Evolutionary conservation across 2,329 filamentous ascomycete species (phyloP).

Genomic region (Monilinia laxa): DNA sequence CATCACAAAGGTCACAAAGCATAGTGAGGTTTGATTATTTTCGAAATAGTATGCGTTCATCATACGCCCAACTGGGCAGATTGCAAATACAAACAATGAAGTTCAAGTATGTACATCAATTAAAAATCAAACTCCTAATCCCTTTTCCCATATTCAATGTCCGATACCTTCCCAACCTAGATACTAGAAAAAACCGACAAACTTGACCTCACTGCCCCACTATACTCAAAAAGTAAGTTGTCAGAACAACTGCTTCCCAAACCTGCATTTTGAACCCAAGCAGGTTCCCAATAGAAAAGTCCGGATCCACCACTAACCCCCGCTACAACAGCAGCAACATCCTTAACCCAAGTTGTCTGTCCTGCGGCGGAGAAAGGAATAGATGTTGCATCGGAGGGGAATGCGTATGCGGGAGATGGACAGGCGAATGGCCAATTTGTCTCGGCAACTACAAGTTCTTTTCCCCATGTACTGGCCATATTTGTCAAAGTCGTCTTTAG

Average conservation of each 20-base stretch:
- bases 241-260: slow-evolving; percentile 65
- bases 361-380: slow-evolving; percentile 65
- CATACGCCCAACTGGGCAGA: too few species aligned
- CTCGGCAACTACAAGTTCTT: slow-evolving; percentile 68
- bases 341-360: slow-evolving; percentile 60
- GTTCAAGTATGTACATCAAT: slow-evolving; percentile 2
- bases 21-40: neutral
- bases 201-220: slow-evolving; percentile 56
- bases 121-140: neutral
- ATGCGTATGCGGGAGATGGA: slow-evolving; percentile 55
- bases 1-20: neutral
- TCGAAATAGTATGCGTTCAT: neutral
- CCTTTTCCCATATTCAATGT: neutral
- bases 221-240: slow-evolving; percentile 60
- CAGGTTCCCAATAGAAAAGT: slow-evolving; percentile 73
- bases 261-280: slow-evolving; percentile 64
- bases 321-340: slow-evolving; percentile 56
- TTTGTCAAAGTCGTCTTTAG: slow-evolving; percentile 57
- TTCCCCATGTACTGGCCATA: slow-evolving; percentile 61
- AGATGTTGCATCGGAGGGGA: slow-evolving; percentile 57
- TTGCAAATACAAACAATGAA: slow-evolving; percentile 1
- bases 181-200: slow-evolving; percentile 51
- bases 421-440: slow-evolving; percentile 69
- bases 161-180: neutral
- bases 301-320: slow-evolving; percentile 56